Evolutionary conservation across 176 grass and related monocot genomes (phyloP).

Genomic region (Carex kokanica): DNA sequence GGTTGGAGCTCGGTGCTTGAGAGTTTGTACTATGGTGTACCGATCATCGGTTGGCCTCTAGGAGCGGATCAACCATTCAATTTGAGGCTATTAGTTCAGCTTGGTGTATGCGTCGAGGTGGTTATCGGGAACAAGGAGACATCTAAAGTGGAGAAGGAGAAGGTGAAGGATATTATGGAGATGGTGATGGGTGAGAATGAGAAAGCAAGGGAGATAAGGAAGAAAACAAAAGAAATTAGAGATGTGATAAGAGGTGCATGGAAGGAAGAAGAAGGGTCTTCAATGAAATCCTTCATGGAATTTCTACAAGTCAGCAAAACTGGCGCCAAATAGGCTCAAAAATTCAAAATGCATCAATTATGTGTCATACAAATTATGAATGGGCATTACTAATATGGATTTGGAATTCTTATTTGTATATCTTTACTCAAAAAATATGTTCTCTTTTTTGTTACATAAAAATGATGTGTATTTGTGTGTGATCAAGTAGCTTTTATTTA

Average conservation of each 20-base stretch:
- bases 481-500: background rate
- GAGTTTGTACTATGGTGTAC: background rate
- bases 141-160: background rate
- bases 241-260: background rate
- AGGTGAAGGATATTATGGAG: background rate
- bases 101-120: background rate
- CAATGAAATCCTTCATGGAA: background rate
- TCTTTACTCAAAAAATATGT: background rate
- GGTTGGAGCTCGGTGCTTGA: constrained; percentile 19
- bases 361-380: background rate
- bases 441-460: too few relatives aligned
- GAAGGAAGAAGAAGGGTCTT: background rate
- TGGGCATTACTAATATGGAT: background rate
- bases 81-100: background rate
- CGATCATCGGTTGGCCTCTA: constrained; percentile 1
- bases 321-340: background rate
- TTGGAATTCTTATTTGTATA: background rate
- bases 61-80: background rate
- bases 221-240: background rate
- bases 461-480: background rate
- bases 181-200: background rate
- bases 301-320: background rate
- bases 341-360: background rate
- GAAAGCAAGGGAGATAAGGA: constrained; percentile 6
- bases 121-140: background rate